phyloP scores from a whole-genome alignment of 805 yeast species.

The Monosporozyma yasuniensis region DNA sequence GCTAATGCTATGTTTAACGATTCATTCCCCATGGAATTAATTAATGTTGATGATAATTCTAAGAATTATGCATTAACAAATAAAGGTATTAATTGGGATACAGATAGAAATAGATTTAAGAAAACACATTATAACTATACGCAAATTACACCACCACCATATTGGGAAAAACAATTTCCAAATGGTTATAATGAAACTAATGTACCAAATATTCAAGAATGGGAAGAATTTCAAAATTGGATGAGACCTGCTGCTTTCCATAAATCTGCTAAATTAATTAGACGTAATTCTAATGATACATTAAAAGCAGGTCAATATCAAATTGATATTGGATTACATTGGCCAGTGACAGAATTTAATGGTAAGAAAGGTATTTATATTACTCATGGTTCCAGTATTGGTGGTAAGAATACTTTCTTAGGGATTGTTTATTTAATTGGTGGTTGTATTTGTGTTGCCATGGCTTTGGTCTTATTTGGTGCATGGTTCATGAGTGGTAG shows the following conservation, averaged over 20 bases:
- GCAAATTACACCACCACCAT: conserved; percentile 88
- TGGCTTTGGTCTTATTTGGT: conserved; percentile 44
- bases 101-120: conserved; percentile 66
- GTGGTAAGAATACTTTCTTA: conserved; percentile 66
- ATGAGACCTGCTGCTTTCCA: conserved; percentile 83
- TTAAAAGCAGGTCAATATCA: conserved; percentile 54
- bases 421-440: conserved; percentile 70
- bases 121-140: conserved; percentile 57
- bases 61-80: conserved; percentile 34
- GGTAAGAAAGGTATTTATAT: conserved; percentile 62
- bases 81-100: conserved; percentile 73
- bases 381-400: conserved; percentile 63
- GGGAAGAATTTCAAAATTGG: conserved; percentile 93
- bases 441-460: conserved; percentile 57
- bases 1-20: conserved; percentile 92
- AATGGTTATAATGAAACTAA: conserved; percentile 81
- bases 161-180: conserved; percentile 75
- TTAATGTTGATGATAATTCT: conserved; percentile 30
- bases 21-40: conserved; percentile 44
- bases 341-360: conserved; percentile 63
- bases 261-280: conserved; percentile 53
- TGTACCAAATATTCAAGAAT: conserved; percentile 61
- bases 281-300: conserved; percentile 50
- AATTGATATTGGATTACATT: conserved; percentile 59
- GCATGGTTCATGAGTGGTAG: conserved; percentile 59